phyloP scores from a whole-genome alignment of 768 basidiomycete species.

The Neoboletus brunneissimus region DNA sequence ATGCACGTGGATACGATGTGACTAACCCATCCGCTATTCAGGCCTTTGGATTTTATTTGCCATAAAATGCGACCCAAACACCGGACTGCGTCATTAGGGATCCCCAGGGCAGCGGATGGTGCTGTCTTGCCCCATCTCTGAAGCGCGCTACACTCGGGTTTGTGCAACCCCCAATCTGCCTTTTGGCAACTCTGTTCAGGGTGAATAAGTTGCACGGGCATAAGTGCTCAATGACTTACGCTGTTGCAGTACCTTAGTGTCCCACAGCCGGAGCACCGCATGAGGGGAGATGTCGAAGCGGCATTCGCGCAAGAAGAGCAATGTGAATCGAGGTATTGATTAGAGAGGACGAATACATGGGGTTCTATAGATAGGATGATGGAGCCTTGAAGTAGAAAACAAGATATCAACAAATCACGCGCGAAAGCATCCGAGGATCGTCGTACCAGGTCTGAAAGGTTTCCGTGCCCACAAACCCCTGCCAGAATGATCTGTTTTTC shows the following conservation, averaged over 20 bases:
- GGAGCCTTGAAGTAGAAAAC: conserved; percentile 44
- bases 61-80: conserved; percentile 76
- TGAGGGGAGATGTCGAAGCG: conserved; percentile 41
- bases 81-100: conserved; percentile 78
- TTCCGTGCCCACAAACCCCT: conserved; percentile 46
- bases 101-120: conserved; percentile 42
- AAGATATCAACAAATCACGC: neutral
- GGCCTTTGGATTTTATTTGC: conserved; percentile 54
- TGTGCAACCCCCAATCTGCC: conserved; percentile 72
- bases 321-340: conserved; percentile 51
- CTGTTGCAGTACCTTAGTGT: conserved; percentile 71
- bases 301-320: conserved; percentile 68
- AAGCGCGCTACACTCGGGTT: conserved; percentile 73
- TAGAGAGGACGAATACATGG: conserved; percentile 63
- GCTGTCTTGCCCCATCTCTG: conserved; percentile 53
- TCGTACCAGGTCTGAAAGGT: conserved; percentile 38
- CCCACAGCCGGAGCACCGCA: conserved; percentile 74
- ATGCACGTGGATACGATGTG: neutral
- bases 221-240: conserved; percentile 39
- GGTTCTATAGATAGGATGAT: conserved; percentile 57
- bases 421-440: neutral
- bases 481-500: conserved; percentile 36
- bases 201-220: neutral
- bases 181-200: conserved; percentile 60
- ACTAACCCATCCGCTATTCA: conserved; percentile 56